Evolutionary conservation across 2,329 filamentous ascomycete genomes (phyloP), one percentile per base, ranked within the genome.

Genomic region (Ramichloridium luteum): DNA sequence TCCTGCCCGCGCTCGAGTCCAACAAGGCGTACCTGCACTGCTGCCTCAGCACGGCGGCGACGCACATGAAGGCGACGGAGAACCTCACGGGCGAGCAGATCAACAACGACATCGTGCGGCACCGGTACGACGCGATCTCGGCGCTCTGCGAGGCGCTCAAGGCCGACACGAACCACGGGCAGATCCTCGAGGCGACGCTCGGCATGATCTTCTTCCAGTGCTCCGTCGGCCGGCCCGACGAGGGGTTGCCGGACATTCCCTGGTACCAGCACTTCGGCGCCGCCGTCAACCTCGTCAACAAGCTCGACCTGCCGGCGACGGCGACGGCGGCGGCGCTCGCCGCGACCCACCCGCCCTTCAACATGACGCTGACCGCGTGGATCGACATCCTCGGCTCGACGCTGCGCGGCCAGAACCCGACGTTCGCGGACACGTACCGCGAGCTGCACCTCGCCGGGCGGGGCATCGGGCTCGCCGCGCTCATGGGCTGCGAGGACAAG

Each of bases 231-330:
- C 74, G 82, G 48, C 76, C 80, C 20, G 80, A 90, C 47, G 84
- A 94, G 53, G 72, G 72, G 28, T 73, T 94, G 14, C 80, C 83
- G 11, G 86, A 96, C 54, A 93, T 96, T 47, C 77, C 86, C 13
- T 98, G 90, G 90, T 82, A 88, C 62, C 82, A 93, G 55, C 90
- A 98, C 64, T 94, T 96, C 63, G 80, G 92, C 56, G 86, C 86
- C 3, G 88, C 80, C 13, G 79, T 80, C 45, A 85, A 77, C 46
- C 69, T 96, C 32, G 81, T 93, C 14, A 74, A 80, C 54, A 86
- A 83, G 59, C 76, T 96, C 18, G 77, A 86, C 37, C 73, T 96
- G 23, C 78, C 81, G 6, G 67, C 69, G 23, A 57, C 76, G 28
- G 73, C 88, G 33, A 38, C 46, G 30, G 69, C 76, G 43, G 33